Evolutionary conservation across 768 basidiomycete genomes (phyloP), one percentile per base, ranked within the genome.

Genomic region (Pulveroboletus sp.): DNA sequence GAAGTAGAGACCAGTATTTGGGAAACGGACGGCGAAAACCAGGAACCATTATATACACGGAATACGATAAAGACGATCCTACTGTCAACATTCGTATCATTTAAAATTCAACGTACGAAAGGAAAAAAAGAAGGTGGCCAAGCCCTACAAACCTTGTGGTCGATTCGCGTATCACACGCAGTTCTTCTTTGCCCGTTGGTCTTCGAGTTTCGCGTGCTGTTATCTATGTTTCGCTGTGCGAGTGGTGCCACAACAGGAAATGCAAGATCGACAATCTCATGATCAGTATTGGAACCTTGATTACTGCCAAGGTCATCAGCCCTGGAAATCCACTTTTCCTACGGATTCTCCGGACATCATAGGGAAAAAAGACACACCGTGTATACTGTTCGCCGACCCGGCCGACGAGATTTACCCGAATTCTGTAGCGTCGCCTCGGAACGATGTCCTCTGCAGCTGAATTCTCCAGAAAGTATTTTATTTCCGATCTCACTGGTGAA

Each of bases 401-500:
- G 21, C 4, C 21, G 4, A 21, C 21, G 21, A 21, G 21, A 21
- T 21, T 21, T 21, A 21, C 4, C 21, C 21, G 21, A 2, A 2
- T 2, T 33, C 8, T 28, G 27, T 8, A 13, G 13, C 14, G 4
- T 13, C 32, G 13, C 32, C 32, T 15, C 32, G 32, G 15, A 57
- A 53, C 14, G 40, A 57, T 33, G 46, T 69, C 35, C 48, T 63
- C 33, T 40, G 55, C 8, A 58, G 56, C 32, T 63, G 43, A 47
- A 52, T 9, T 10, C 38, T 35, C 27, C 27, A 6, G 14, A 33
- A 28, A 28, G 27, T 1, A 8, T 6, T 8, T 14, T 13, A 33
- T 11, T 13, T 13, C 72, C 11, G 56, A 59, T 26, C 50, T 70
- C n/a, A 51, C 65, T 2, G 68, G 68, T 7, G 66, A 60, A 8